Evolutionary conservation across 2,329 filamentous ascomycete species (phyloP).

Genomic region (Aureobasidium lini): DNA sequence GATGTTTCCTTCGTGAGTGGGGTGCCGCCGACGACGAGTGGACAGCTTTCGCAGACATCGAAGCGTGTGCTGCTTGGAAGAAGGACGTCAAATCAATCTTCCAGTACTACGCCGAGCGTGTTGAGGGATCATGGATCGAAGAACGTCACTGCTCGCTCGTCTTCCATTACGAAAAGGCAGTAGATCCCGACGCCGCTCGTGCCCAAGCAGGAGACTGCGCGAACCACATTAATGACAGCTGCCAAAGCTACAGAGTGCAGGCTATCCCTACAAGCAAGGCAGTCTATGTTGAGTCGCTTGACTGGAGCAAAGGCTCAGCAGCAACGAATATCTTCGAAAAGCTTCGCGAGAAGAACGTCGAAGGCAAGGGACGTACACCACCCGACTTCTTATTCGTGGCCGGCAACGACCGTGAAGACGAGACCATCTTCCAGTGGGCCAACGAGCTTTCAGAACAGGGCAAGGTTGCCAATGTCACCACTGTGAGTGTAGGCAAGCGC

Average conservation of each 20-base stretch:
- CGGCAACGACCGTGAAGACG: conserved; percentile 87
- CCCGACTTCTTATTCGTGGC: conserved; percentile 85
- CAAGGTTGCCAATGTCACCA: conserved; percentile 55
- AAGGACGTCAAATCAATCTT: conserved; percentile 73
- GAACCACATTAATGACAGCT: conserved; percentile 91
- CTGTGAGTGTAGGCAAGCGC: conserved; percentile 76
- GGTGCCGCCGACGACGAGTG: conserved; percentile 53
- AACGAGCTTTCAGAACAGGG: conserved; percentile 60
- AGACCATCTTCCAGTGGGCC: conserved; percentile 91
- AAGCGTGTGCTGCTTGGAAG: conserved; percentile 71
- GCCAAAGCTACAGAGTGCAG: conserved; percentile 73
- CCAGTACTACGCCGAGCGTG: conserved; percentile 81
- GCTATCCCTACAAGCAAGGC: conserved; percentile 70
- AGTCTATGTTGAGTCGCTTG: conserved; percentile 74
- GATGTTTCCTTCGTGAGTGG: conserved; percentile 75
- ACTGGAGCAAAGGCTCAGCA: conserved; percentile 83
- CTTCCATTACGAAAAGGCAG: conserved; percentile 80
- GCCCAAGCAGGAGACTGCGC: conserved; percentile 84
- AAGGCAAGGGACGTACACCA: conserved; percentile 24
- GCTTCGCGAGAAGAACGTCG: conserved; percentile 29
- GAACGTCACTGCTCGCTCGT: conserved; percentile 86
- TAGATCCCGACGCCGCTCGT: conserved; percentile 66
- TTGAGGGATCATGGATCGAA: conserved; percentile 80
- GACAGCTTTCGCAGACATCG: conserved; percentile 68
- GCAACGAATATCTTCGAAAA: conserved; percentile 63